Conservation (phyloP, 805 yeast species). For the Diddensiella transvaalensis region DNA sequence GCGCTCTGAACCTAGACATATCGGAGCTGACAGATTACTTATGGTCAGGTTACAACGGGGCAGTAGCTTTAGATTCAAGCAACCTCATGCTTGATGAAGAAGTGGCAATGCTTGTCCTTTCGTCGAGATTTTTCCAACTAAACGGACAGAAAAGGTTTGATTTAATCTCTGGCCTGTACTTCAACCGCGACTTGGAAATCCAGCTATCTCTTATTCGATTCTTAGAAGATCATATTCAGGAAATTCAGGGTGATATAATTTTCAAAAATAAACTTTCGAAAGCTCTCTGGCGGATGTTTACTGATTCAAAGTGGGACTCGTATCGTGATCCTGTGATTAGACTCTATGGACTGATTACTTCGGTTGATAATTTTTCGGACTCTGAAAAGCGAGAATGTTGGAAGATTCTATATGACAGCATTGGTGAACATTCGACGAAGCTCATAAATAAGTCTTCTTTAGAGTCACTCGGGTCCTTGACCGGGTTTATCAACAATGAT, state of each 20-base stretch:
- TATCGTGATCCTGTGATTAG: conserved; percentile 27
- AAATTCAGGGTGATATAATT: not conserved
- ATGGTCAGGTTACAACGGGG: not conserved
- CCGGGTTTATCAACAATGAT: conserved; percentile 25
- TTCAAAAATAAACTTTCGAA: not conserved
- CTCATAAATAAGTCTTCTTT: conserved; percentile 47
- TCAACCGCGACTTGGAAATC: conserved; percentile 25
- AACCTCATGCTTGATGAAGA: not conserved
- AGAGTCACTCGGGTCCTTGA: conserved; percentile 49
- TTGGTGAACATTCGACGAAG: conserved; percentile 39
- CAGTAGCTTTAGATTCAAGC: not conserved
- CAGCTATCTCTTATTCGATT: conserved; percentile 17
- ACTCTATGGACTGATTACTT: conserved; percentile 16
- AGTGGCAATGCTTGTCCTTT: not conserved
- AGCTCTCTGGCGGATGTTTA: conserved; percentile 22
- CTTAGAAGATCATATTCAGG: conserved; percentile 9
- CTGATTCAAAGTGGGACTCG: conserved; percentile 23
- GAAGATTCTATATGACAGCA: conserved; percentile 31
- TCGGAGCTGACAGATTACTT: not conserved
- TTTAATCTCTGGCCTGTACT: not conserved
- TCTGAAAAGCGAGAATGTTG: conserved; percentile 26
- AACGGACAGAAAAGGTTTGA: not conserved
- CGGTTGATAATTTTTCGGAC: conserved; percentile 22
- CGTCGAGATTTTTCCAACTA: not conserved
- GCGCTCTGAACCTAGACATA: not conserved